Base-by-base conservation (phyloP, 176 grass and related monocot species). In the Typha latifolia region DNA sequence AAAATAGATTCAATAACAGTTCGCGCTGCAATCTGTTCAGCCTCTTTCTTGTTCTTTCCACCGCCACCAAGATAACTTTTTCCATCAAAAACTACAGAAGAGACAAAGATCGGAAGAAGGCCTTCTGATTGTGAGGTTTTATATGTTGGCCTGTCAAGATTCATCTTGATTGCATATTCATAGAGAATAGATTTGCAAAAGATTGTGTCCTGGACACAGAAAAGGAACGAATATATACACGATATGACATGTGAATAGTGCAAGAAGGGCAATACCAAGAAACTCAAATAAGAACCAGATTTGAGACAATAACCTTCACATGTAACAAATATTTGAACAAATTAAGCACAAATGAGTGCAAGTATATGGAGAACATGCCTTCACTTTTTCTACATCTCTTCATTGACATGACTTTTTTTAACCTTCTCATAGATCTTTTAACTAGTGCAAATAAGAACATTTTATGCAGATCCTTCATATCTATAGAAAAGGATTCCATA, bases 131-230 rank as follows among this genome's bases (percentile, higher is more conserved):
- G 4, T 61, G 2, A n/a, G 55, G 70, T 57, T 24, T 75, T 69
- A 65, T 90, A 96, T 55, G 62, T 34, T 11, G 84, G 87, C 22
- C 47, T 20, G 48, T 27, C 62, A 10, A 50, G 31, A 51, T 77
- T 77, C 67, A 57, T 75, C 56, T 90, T 87, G 24, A 56, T 68
- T 59, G 73, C 5, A 69, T 80, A 96, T 74, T 96, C 91, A 63
- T 90, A 8, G 59, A 96, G 79, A 65, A 96, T 90, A 50, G 81
- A 80, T 68, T 96, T 96, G 74, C 72, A 82, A 32, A 74, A 64
- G 9, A 50, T 32, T 12, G 61, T 32, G 50, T 64, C 48, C 71
- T 74, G 47, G n/a, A 62, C 43, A 68, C n/a, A 59, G 26, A 77
- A 68, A 3, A 43, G 37, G 37, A 43, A 43, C 7, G 0, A 43